These are phyloP conservation scores for Parastagonospora nodorum DNA, from an alignment of 2,329 filamentous ascomycete species.

Conservation along the genomic window DNA sequence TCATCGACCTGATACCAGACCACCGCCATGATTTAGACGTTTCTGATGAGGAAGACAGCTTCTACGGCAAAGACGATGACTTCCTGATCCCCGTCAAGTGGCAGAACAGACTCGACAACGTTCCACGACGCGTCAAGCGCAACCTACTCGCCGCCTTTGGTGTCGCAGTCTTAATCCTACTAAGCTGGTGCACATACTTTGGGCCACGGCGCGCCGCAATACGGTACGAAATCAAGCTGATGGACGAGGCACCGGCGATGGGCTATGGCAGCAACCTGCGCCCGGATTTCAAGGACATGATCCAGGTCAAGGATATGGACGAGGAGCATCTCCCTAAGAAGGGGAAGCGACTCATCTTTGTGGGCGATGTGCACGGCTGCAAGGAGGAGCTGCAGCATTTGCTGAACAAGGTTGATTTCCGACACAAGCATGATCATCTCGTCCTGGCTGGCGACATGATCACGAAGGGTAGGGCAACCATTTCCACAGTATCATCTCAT, in stretches of 20 bases:
- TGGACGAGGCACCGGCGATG: conserved; percentile 34
- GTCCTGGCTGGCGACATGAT: conserved; percentile 55
- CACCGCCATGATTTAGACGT: conserved; percentile 38
- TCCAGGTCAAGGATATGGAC: conserved; percentile 57
- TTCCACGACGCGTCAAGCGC: conserved; percentile 44
- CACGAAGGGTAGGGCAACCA: conserved; percentile 63
- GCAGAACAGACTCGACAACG: conserved; percentile 34
- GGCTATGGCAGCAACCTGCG: conserved; percentile 55
- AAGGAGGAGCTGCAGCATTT: conserved; percentile 64
- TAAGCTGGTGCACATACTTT: conserved; percentile 45
- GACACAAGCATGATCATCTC: conserved; percentile 58
- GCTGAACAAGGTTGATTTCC: conserved; percentile 69
- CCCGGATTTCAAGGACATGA: conserved; percentile 56
- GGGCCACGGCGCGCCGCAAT: conserved; percentile 44
- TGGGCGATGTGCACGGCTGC: conserved; percentile 95
- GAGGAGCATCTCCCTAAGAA: conserved; percentile 51
- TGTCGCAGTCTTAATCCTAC: conserved; percentile 34
- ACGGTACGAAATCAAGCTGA: conserved; percentile 39
- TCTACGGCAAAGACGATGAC: conserved; percentile 44
- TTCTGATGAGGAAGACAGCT: conserved; percentile 46
- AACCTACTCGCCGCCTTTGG: conserved; percentile 39
- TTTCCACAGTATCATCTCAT: no score
- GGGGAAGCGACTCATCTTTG: conserved; percentile 70
- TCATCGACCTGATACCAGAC: conserved; percentile 40
- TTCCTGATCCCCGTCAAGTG: conserved; percentile 40